These are phyloP conservation scores for Arthroderma sp. DNA, from an alignment of 2,329 filamentous ascomycete genomes.

Conservation along the genomic window DNA sequence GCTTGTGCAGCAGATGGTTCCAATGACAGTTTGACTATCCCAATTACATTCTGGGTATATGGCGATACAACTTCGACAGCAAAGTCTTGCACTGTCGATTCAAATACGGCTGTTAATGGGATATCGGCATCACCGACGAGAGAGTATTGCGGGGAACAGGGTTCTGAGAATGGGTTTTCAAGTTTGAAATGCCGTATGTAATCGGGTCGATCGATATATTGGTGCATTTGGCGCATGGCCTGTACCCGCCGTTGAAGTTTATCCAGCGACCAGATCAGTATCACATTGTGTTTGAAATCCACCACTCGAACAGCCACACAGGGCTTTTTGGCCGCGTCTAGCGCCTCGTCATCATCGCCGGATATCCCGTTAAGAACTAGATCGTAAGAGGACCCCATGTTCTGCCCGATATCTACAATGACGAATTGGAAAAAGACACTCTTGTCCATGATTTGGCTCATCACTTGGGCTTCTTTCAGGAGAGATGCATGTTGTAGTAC, in stretches of 20 bases:
- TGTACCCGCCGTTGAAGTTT: slow-evolving; percentile 80
- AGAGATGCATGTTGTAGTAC: slow-evolving; percentile 77
- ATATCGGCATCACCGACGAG: slow-evolving; percentile 88
- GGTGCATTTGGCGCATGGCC: slow-evolving; percentile 91
- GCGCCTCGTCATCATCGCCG: slow-evolving; percentile 67
- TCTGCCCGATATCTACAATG: slow-evolving; percentile 77
- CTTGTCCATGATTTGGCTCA: slow-evolving; percentile 94
- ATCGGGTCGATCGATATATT: slow-evolving; percentile 90
- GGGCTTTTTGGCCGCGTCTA: slow-evolving; percentile 73
- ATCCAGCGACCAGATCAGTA: slow-evolving; percentile 87
- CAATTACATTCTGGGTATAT: slow-evolving; percentile 80
- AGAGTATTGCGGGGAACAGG: slow-evolving; percentile 83
- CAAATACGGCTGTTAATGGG: slow-evolving; percentile 82
- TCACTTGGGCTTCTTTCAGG: slow-evolving; percentile 90
- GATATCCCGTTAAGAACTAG: slow-evolving; percentile 85
- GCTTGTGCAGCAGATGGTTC: slow-evolving; percentile 90
- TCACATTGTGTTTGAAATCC: slow-evolving; percentile 73
- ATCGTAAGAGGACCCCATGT: slow-evolving; percentile 86
- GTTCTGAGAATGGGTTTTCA: slow-evolving; percentile 84
- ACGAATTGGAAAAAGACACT: slow-evolving; percentile 90
- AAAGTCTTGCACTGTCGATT: slow-evolving; percentile 89
- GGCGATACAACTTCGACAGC: slow-evolving; percentile 80
- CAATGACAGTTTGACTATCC: slow-evolving; percentile 77
- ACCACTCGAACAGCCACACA: slow-evolving; percentile 83
- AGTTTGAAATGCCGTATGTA: slow-evolving; percentile 86